Evolutionary conservation across 805 yeast genomes (phyloP).

Genomic region (Nakazawaea sp.): DNA sequence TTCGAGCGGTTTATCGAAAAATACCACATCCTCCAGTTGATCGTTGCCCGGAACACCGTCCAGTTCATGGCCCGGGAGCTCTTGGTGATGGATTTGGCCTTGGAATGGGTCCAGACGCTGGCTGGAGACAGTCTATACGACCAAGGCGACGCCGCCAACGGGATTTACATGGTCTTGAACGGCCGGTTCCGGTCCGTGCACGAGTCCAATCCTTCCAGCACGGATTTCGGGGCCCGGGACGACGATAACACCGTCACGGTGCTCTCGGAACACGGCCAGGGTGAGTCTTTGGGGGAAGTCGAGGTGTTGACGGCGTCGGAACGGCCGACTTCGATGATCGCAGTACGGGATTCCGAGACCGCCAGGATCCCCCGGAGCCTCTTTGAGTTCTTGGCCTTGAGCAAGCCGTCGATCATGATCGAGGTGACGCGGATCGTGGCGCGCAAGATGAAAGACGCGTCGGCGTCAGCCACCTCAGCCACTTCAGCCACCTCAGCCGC

Average conservation of each 20-base stretch:
- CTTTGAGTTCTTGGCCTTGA: constrained; percentile 77
- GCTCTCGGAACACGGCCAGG: constrained; percentile 73
- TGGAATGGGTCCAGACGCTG: constrained; percentile 91
- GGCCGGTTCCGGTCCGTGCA: constrained; percentile 74
- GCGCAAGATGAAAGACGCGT: constrained; percentile 26
- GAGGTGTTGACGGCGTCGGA: constrained; percentile 83
- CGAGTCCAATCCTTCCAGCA: constrained; percentile 11
- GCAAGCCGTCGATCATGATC: constrained; percentile 86
- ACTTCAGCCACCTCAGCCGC: constrained; percentile 21
- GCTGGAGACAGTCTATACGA: constrained; percentile 77
- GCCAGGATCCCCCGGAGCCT: constrained; percentile 89
- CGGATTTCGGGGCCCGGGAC: not conserved
- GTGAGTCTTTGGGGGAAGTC: constrained; percentile 90
- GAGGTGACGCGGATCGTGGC: constrained; percentile 88
- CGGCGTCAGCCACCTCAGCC: not conserved
- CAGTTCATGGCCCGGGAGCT: constrained; percentile 61
- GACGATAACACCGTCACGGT: constrained; percentile 34
- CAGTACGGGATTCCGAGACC: constrained; percentile 89
- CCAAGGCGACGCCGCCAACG: constrained; percentile 85
- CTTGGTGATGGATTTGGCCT: constrained; percentile 76
- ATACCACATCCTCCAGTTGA: constrained; percentile 67
- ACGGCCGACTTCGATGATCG: constrained; percentile 64
- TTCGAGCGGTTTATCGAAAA: constrained; percentile 66
- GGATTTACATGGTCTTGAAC: constrained; percentile 81
- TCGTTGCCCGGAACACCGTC: constrained; percentile 69